Base-by-base conservation (phyloP, 805 yeast genomes). In the Metschnikowia cerradonensis region DNA sequence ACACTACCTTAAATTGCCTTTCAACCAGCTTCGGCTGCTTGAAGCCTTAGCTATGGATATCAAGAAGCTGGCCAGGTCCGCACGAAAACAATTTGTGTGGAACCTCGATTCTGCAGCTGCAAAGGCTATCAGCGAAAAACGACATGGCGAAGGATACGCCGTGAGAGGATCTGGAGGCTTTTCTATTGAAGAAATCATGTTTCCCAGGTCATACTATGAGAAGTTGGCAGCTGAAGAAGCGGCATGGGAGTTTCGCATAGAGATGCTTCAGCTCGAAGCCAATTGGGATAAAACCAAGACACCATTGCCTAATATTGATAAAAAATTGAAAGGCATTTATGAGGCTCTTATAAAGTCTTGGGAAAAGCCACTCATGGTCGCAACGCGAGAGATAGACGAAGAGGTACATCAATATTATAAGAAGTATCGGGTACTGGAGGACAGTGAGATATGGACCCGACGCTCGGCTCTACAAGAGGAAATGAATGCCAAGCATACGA, bases 221-320 rank as follows among this genome's bases (percentile, higher is more conserved):
- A 44, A 58, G 19, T 53, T 63, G 41, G 68, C 64, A 6, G 49
- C 45, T 11, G 56, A 56, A 13, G 77, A 73, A 55, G 75, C 71
- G 0, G 35, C 54, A 3, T 73, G 75, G 75, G 77, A 73, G 53
- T 57, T 48, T 42, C 44, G 62, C 2, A 31, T 70, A 40, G 61
- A 60, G 4, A 19, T 43, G 10, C 50, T 51, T 45, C 53, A 43
- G 14, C 30, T 38, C 43, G 51, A 53, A 37, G 23, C 48, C 38
- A 44, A 34, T n/a, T 34, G 46, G 33, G 11, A 44, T 19, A 42
- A 53, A 42, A 20, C 64, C 56, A 52, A 33, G 39, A 17, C 30
- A 42, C 30, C 32, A 41, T 6, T 13, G 23, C 40, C 8, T 13
- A 22, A 17, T 10, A 3, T 44, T 14, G 33, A 44, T 13, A 7